Percentiles rank a stretch among this genome's conserved stretches.
Conservation (phyloP, 1,284 basidiomycete species). For the Coniferiporia weirii region DNA sequence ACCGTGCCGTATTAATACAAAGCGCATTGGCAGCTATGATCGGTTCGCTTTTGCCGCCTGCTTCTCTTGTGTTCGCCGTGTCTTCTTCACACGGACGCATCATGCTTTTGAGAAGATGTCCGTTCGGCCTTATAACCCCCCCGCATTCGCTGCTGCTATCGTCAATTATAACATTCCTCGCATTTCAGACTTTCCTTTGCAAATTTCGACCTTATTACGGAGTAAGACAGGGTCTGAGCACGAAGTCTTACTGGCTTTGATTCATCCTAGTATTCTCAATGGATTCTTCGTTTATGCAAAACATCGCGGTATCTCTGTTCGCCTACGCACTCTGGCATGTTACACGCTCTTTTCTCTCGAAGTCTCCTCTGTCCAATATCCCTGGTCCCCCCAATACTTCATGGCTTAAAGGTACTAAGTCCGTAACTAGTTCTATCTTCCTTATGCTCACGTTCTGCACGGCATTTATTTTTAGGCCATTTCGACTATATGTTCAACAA, state of each 20-base stretch:
- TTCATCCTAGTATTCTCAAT: background rate
- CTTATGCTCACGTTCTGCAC: background rate
- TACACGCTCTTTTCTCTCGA: background rate
- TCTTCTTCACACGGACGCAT: too few species aligned
- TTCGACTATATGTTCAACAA: conserved; percentile 41
- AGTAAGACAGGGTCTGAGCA: too few species aligned
- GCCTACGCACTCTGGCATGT: conserved; percentile 4
- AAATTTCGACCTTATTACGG: too few species aligned
- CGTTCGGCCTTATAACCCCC: too few species aligned
- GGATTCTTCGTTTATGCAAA: background rate
- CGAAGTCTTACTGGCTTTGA: background rate
- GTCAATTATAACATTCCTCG: too few species aligned
- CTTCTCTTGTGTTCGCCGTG: too few species aligned
- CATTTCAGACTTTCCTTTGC: too few species aligned
- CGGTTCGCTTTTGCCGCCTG: too few species aligned
- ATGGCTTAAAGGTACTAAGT: background rate
- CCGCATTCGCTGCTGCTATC: too few species aligned
- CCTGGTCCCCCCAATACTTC: conserved; percentile 1
- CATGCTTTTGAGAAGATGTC: too few species aligned
- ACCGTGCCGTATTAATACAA: too few species aligned
- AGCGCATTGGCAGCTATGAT: too few species aligned
- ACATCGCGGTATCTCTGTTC: background rate
- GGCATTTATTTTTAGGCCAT: conserved; percentile 33
- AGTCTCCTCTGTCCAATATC: conserved; percentile 5
- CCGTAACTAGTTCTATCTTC: background rate